Evolutionary conservation across 305 asterid species (phyloP).

Genomic region (Fraxinus latifolia): DNA sequence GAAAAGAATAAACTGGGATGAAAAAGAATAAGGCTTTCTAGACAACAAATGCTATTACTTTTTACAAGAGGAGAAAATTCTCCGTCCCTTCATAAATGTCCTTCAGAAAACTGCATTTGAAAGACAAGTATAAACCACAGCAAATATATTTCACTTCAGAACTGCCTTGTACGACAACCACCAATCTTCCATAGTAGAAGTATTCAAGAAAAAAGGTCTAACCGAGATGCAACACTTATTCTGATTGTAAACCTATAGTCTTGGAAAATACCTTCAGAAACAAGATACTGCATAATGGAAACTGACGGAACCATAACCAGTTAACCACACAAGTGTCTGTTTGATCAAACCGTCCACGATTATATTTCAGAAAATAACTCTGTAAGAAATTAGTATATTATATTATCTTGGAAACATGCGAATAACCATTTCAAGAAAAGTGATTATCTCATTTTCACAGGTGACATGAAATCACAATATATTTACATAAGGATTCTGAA

Average conservation of each 20-base stretch:
- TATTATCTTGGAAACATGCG: neutral
- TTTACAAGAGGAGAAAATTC: neutral
- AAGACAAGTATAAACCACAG: neutral
- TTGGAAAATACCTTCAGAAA: neutral
- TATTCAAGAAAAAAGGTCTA: neutral
- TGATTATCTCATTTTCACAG: neutral
- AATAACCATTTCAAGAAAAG: neutral
- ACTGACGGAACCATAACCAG: neutral
- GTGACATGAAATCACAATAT: neutral
- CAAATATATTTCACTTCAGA: neutral
- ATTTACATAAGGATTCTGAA: neutral
- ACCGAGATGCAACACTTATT: neutral
- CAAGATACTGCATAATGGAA: neutral
- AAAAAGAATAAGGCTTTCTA: neutral
- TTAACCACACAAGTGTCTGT: neutral
- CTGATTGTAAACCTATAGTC: neutral
- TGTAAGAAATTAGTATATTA: neutral
- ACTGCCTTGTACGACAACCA: neutral
- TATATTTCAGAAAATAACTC: neutral
- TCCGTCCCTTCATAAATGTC: neutral
- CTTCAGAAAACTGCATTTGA: neutral
- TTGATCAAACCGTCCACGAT: neutral
- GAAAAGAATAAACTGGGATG: neutral
- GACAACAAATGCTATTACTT: neutral
- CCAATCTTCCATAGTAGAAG: neutral